Conservation (phyloP, 2,329 filamentous ascomycete genomes). For the Paracamarosporium sp. region DNA sequence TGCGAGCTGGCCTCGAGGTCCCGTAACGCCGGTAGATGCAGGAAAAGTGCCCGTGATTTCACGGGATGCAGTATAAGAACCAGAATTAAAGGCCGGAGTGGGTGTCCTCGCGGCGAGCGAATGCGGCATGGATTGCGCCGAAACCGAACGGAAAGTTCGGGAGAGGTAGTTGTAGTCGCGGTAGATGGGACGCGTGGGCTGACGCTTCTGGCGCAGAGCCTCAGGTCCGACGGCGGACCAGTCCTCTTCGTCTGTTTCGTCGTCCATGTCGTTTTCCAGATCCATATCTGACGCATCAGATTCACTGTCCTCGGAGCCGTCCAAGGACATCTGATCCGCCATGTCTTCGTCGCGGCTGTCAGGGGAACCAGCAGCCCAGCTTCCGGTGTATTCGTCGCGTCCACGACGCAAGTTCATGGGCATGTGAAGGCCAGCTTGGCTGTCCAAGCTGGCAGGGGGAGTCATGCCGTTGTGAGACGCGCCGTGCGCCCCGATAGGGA, state of each 20-base stretch:
- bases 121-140: conserved; percentile 25
- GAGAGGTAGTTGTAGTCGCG: conserved; percentile 50
- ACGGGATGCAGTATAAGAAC: conserved; percentile 40
- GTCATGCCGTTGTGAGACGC: conserved; percentile 45
- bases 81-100: conserved; percentile 34
- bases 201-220: conserved; percentile 71
- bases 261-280: conserved; percentile 75
- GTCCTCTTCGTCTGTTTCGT: conserved; percentile 94
- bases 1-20: conserved; percentile 56
- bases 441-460: conserved; percentile 58
- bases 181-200: conserved; percentile 33
- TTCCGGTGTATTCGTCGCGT: conserved; percentile 57
- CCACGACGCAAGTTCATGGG: conserved; percentile 43
- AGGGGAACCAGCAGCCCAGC: conserved; percentile 72
- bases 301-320: conserved; percentile 68
- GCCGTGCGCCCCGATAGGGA: conserved; percentile 51
- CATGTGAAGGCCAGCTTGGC: conserved; percentile 54
- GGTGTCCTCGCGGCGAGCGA: conserved; percentile 24
- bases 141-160: conserved; percentile 36
- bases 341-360: conserved; percentile 70
- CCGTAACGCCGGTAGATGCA: conserved; percentile 36
- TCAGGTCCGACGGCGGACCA: conserved; percentile 91
- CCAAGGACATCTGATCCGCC: conserved; percentile 93
- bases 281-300: conserved; percentile 77
- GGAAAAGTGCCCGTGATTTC: conserved; percentile 31